Conservation (phyloP, 106 monocot genomes). For the Hemerocallis citrina region DNA sequence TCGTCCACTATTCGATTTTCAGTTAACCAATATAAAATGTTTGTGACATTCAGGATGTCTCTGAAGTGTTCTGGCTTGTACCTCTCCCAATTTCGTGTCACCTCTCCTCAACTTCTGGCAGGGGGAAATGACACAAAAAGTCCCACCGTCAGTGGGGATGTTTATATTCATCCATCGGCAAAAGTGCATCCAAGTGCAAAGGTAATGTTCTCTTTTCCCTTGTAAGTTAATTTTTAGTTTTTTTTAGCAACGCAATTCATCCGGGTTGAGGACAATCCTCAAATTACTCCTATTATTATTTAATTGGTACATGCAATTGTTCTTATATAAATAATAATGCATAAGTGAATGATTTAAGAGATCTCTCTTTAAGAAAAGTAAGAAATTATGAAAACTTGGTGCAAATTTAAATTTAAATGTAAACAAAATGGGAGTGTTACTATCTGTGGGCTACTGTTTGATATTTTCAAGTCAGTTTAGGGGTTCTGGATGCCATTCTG, state of each 20-base stretch:
- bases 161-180: conserved; percentile 89
- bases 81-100: conserved; percentile 54
- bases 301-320: too few species aligned
- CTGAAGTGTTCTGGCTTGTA: conserved; percentile 82
- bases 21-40: neutral
- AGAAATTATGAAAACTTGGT: too few species aligned
- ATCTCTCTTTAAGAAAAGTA: too few species aligned
- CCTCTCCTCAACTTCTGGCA: conserved; percentile 71
- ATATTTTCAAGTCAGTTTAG: neutral
- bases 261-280: too few species aligned
- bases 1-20: too few species aligned
- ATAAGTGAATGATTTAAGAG: too few species aligned
- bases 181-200: conserved; percentile 86
- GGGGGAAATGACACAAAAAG: conserved; percentile 35
- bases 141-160: conserved; percentile 73
- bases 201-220: conserved; percentile 21
- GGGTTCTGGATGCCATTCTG: too few species aligned
- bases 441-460: neutral
- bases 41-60: conserved; percentile 52
- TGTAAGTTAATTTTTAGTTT: too few species aligned
- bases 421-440: neutral
- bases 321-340: too few species aligned
- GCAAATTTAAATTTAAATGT: too few species aligned
- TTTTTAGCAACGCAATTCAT: neutral
- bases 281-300: too few species aligned